Evolutionary conservation across 805 yeast species (phyloP).

Genomic region (Jamesozyma jinghongensis): DNA sequence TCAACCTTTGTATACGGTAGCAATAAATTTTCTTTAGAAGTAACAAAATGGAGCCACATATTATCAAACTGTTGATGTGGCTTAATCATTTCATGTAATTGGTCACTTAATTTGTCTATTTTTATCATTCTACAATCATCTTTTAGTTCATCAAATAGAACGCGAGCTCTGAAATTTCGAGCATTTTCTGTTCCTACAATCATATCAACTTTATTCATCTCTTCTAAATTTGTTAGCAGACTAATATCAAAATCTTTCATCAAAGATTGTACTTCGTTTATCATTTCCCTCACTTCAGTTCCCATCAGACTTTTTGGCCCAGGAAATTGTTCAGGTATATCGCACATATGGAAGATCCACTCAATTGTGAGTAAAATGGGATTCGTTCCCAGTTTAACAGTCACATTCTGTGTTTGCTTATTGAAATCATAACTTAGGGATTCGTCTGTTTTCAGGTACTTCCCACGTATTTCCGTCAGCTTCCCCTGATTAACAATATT

Average conservation of each 20-base stretch:
- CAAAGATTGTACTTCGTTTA: neutral
- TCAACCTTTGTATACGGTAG: neutral
- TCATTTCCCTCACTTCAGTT: neutral
- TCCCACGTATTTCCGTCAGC: constrained; percentile 18
- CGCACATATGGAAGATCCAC: constrained; percentile 14
- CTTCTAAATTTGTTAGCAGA: neutral
- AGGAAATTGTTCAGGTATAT: constrained; percentile 7
- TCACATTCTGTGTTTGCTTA: neutral
- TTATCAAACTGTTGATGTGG: constrained; percentile 1
- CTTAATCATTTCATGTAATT: neutral
- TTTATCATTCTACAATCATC: neutral
- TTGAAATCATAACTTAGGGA: constrained; percentile 5
- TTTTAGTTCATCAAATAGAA: neutral
- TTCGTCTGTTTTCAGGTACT: constrained; percentile 14
- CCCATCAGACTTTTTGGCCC: neutral
- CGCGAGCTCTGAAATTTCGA: neutral
- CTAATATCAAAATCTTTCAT: neutral
- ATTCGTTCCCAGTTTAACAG: constrained; percentile 17
- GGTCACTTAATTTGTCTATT: neutral
- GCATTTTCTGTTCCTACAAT: neutral
- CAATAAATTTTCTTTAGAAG: neutral
- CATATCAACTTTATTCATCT: neutral
- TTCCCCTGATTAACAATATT: constrained; percentile 21
- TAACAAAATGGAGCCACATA: neutral
- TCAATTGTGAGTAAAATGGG: constrained; percentile 12